phyloP scores from a whole-genome alignment of 176 grass and related monocot genomes.

The Carex scoparia region DNA sequence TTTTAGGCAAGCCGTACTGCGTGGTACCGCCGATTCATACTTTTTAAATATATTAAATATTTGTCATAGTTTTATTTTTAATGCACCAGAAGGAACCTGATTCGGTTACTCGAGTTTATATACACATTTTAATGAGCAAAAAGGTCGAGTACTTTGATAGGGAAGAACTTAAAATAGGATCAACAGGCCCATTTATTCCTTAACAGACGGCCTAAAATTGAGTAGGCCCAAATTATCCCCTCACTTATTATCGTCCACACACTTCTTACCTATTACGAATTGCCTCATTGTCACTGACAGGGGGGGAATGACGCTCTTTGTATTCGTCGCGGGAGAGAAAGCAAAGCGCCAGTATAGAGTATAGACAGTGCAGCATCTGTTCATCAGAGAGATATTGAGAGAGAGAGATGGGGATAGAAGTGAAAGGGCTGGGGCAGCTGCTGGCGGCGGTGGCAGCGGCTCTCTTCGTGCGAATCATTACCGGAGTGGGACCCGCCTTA shows the following conservation, averaged over 20 bases:
- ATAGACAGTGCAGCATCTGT: background rate
- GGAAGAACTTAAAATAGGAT: too few relatives aligned
- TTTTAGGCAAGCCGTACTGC: background rate
- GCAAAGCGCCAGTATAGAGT: background rate
- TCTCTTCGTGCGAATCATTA: conserved; percentile 58
- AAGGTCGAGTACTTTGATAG: too few relatives aligned
- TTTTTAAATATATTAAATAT: too few relatives aligned
- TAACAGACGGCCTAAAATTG: background rate
- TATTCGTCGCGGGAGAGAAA: background rate
- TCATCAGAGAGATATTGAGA: background rate
- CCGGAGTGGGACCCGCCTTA: conserved; percentile 51
- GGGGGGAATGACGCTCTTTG: background rate
- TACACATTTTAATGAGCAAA: too few relatives aligned
- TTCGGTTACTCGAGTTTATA: too few relatives aligned
- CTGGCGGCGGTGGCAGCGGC: conserved; percentile 73
- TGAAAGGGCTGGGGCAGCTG: conserved; percentile 54
- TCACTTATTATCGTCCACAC: background rate
- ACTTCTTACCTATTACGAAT: background rate
- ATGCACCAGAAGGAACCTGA: too few relatives aligned
- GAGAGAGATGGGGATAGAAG: conserved; percentile 33
- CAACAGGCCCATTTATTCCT: background rate
- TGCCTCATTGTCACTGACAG: background rate
- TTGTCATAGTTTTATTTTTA: too few relatives aligned
- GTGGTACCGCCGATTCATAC: background rate
- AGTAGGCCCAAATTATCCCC: background rate